phyloP scores from a whole-genome alignment of 2,329 filamentous ascomycete species.

The Colletotrichum lini region DNA sequence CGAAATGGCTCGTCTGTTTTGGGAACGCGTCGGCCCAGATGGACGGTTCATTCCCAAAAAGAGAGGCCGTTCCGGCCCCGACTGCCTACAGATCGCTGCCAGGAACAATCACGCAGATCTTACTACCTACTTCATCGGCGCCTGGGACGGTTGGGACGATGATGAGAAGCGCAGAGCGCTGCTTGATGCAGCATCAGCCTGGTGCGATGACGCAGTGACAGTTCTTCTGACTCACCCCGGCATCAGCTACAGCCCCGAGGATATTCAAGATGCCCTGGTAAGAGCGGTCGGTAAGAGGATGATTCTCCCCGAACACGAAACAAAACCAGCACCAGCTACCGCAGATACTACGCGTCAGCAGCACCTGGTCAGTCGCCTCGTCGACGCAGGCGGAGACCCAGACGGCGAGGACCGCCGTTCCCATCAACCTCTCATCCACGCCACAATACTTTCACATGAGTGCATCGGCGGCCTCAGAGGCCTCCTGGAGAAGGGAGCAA shows the following conservation, averaged over 20 bases:
- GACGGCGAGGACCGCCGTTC: background rate
- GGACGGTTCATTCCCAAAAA: background rate
- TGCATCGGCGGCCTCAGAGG: conserved; percentile 44
- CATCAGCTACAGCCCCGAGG: background rate
- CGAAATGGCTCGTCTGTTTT: conserved; percentile 2
- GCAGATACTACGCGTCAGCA: conserved; percentile 31
- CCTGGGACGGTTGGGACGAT: conserved; percentile 41
- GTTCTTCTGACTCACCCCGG: conserved; percentile 28
- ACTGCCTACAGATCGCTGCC: conserved; percentile 36
- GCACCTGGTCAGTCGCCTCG: background rate
- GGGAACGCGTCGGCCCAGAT: background rate
- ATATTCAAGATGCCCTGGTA: conserved; percentile 8
- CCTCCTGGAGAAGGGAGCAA: conserved; percentile 47
- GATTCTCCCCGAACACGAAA: conserved; percentile 18
- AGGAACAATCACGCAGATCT: conserved; percentile 40
- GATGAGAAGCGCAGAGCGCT: conserved; percentile 35
- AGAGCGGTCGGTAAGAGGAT: conserved; percentile 7
- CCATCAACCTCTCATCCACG: background rate
- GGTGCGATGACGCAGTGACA: conserved; percentile 38
- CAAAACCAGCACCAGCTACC: conserved; percentile 35
- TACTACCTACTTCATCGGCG: conserved; percentile 40
- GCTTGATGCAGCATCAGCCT: conserved; percentile 27
- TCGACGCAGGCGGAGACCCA: conserved; percentile 4
- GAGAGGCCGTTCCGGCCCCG: background rate
- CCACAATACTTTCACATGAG: conserved; percentile 44